Evolutionary conservation across 805 yeast species (phyloP), one percentile per base, ranked within the genome.

Genomic region (Saccharomycopsis sp.): DNA sequence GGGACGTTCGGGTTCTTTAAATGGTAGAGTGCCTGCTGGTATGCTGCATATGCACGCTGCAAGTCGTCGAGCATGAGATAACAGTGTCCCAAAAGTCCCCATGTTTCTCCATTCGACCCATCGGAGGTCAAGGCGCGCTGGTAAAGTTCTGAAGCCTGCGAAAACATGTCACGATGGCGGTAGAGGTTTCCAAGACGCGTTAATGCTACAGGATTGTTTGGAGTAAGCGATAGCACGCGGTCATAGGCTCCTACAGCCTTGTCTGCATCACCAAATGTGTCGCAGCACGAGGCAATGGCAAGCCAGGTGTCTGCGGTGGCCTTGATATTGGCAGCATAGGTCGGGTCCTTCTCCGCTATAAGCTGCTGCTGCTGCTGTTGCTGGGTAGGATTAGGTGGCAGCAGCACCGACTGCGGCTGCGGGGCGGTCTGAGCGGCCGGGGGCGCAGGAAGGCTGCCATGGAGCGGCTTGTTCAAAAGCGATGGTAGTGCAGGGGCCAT

Each of bases 31-130:
- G 98, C 98, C 69, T 96, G 92, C 75, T 94, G 99, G 74, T 94
- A 94, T 2, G 98, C 96, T 52, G 92, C 87, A 70, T 94, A 94
- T 5, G 97, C 97, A 66, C 96, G 83, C 71, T 89, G 97, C 61
- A 94, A 78, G 68, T 94, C 99, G 72, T 94, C 99, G 70, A 92
- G 76, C 97, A 94, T 94, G 65, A 94, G 76, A 70, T 91, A 94
- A 75, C 99, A 94, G 73, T 94, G 98, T 56, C 99, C 97, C 66
- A 92, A 75, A 15, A 93, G 80, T 0, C 98, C 97, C 98, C 99
- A 94, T 42, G 96, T 89, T 66, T 93, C 98, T 59, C 97, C 97
- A 66, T 90, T 85, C 69, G 89, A 93, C 20, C 91, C 93, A 66
- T 86, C 84, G 56, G 87, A 79, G 57, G 86, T 81, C 58, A 94